These are phyloP conservation scores for Chalciporus pseudorubinellus DNA, from an alignment of 768 basidiomycete species.

Conservation along the genomic window DNA sequence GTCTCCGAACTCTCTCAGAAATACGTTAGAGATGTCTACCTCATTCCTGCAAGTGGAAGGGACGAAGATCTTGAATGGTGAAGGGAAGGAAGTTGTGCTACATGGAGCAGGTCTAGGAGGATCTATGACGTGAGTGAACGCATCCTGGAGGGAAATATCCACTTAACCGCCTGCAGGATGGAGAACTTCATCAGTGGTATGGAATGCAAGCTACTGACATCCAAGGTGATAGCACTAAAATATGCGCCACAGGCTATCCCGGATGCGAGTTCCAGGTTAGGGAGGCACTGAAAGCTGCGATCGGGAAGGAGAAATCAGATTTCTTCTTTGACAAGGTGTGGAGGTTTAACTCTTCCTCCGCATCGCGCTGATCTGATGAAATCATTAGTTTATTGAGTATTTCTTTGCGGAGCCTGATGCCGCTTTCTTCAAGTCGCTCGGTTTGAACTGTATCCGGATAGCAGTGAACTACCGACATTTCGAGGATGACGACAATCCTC, in stretches of 20 bases:
- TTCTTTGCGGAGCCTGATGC: conserved; percentile 76
- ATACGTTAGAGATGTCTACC: conserved; percentile 33
- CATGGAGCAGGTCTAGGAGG: conserved; percentile 73
- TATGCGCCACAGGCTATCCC: conserved; percentile 51
- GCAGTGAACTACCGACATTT: conserved; percentile 71
- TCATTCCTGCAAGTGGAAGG: conserved; percentile 54
- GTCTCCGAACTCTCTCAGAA: neutral
- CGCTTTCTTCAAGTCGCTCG: conserved; percentile 67
- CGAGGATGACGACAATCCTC: conserved; percentile 73
- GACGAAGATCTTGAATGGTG: conserved; percentile 53
- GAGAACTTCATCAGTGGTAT: neutral
- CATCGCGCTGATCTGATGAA: no score
- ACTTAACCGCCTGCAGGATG: neutral
- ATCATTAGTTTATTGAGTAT: conserved; percentile 61
- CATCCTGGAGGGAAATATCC: neutral
- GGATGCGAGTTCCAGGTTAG: conserved; percentile 77
- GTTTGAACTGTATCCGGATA: conserved; percentile 71
- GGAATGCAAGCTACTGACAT: neutral
- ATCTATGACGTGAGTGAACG: conserved; percentile 69
- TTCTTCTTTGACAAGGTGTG: conserved; percentile 79
- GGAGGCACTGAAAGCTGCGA: conserved; percentile 53
- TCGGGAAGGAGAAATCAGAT: conserved; percentile 64
- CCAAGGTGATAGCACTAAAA: conserved; percentile 2
- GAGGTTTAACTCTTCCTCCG: neutral
- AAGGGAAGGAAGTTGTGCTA: conserved; percentile 54